Evolutionary conservation across 2,329 filamentous ascomycete genomes (phyloP).

Genomic region (Cordyceps farinosa): DNA sequence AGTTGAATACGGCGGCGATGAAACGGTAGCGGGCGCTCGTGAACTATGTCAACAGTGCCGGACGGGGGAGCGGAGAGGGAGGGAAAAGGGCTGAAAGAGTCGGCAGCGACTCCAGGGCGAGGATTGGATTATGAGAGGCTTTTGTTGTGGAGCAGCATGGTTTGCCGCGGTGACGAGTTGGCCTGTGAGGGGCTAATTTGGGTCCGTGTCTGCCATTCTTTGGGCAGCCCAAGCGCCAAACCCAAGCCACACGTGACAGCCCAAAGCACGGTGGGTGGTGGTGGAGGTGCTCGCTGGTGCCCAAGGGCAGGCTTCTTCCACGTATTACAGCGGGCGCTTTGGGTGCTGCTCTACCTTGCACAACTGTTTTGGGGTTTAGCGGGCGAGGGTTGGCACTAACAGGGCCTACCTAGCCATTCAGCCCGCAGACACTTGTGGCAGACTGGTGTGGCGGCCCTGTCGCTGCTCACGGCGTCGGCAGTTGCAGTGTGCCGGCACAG

Average conservation of each 20-base stretch:
- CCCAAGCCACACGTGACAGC: slow-evolving; percentile 10
- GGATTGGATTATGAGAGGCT: slow-evolving; percentile 14
- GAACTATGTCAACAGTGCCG: background rate
- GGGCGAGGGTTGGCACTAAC: background rate
- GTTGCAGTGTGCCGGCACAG: background rate
- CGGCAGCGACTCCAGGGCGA: slow-evolving; percentile 14
- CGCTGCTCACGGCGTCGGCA: background rate
- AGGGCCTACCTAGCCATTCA: background rate
- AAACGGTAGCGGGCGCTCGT: background rate
- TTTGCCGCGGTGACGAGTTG: slow-evolving; percentile 13
- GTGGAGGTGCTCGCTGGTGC: background rate
- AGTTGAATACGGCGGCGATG: background rate
- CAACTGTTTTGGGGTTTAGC: background rate
- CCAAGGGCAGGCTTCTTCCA: background rate
- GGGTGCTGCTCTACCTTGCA: background rate
- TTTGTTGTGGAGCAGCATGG: slow-evolving; percentile 15
- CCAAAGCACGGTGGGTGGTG: background rate
- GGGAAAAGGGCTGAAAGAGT: slow-evolving; percentile 14
- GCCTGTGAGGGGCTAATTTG: background rate
- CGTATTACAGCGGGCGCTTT: background rate
- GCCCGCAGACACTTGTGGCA: background rate
- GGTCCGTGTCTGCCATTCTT: background rate
- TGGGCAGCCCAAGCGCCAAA: slow-evolving; percentile 12
- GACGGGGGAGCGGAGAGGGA: background rate
- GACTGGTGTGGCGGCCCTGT: background rate